Evolutionary conservation across 1,284 basidiomycete species (phyloP).

Genomic region (Apiotrichum laibachii): DNA sequence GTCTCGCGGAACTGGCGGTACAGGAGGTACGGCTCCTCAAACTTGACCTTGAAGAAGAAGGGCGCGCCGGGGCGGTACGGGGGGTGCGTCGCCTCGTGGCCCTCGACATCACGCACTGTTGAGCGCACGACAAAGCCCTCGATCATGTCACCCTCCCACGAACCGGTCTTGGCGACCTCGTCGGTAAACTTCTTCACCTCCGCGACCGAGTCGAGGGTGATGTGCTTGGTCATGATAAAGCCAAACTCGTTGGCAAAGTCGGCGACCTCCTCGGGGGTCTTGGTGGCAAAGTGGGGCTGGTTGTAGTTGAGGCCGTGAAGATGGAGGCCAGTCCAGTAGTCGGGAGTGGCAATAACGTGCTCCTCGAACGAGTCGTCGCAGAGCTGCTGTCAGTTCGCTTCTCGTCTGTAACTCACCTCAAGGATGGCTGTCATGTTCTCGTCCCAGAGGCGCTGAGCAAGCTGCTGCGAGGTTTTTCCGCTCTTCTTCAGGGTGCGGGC

Average conservation of each 20-base stretch:
- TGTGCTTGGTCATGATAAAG: constrained; percentile 75
- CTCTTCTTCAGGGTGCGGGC: constrained; percentile 64
- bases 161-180: constrained; percentile 64
- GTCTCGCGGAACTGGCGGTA: constrained; percentile 97
- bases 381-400: constrained; percentile 57
- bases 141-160: constrained; percentile 80
- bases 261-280: constrained; percentile 66
- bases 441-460: constrained; percentile 75
- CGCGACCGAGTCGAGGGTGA: constrained; percentile 61
- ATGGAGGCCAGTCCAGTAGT: constrained; percentile 83
- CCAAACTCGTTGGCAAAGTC: constrained; percentile 86
- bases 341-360: constrained; percentile 82
- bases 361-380: constrained; percentile 98
- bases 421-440: constrained; percentile 86
- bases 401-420: constrained; percentile 61
- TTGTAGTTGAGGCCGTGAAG: constrained; percentile 87
- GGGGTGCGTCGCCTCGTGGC: constrained; percentile 46
- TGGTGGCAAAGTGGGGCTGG: constrained; percentile 69
- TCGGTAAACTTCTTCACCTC: constrained; percentile 73
- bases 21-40: constrained; percentile 98
- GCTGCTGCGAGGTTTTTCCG: constrained; percentile 67
- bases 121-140: constrained; percentile 97
- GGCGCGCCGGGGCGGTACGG: constrained; percentile 76
- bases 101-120: constrained; percentile 54
- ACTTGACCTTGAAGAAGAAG: constrained; percentile 99